Evolutionary conservation across 441 rosid genomes (phyloP), one percentile per base, ranked within the genome.

Genomic region (Viola pubescens): DNA sequence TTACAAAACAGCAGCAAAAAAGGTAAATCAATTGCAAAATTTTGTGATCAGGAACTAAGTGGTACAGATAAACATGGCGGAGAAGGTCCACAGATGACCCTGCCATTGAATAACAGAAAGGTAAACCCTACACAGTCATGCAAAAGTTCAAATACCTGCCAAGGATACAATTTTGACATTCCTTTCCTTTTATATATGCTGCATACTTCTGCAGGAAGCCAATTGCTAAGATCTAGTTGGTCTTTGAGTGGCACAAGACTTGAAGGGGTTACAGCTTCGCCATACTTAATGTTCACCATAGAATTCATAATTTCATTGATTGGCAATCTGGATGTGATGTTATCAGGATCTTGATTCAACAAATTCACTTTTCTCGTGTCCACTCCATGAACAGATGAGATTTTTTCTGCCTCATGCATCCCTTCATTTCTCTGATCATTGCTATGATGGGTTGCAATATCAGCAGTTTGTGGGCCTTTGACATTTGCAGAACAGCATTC

Each of bases 131-230:
- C 43, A 19, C 52, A 49, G 51, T 19, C 51, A 60, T 46, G 55
- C 38, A n/a, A 48, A 78, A 56, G 40, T 57, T 37, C 44, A 13
- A 64, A 19, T 86, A 92, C 98, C 97, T 94, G 97, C 98, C 98
- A 94, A 54, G 86, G 81, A 76, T 94, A 87, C 44, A 94, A 77
- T 78, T 86, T 81, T 49, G 78, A 81, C 61, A 92, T 88, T 72
- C 97, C 97, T 79, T 63, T 94, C 78, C 75, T 89, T 68, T 73
- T 81, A 77, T 87, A 92, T 61, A 79, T 73, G 72, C 65, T 72
- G 82, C 95, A 87, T 69, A 87, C 78, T 69, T 86, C 90, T 56
- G 74, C 61, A 69, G 97, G 97, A 81, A 92, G 98, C 98, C 97
- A 92, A 60, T 73, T 74, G 75, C 74, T 75, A 54, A 92, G 78